These are phyloP conservation scores for Annona squamosa DNA, from an alignment of 164 flowering plant genomes.

Conservation along the genomic window DNA sequence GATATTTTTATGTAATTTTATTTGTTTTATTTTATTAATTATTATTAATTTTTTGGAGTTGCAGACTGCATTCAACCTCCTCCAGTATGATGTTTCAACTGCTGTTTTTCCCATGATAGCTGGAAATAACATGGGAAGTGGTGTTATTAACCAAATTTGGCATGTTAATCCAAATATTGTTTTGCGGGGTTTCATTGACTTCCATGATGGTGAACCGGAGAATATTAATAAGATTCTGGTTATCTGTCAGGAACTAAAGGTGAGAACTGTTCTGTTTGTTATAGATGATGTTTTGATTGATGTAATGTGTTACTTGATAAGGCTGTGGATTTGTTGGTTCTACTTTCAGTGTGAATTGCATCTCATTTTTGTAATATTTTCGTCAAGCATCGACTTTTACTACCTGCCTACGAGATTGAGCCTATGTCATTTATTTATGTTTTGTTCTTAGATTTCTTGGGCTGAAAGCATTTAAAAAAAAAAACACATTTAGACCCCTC, in stretches of 20 bases:
- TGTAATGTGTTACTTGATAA: neutral
- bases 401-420: too few species aligned
- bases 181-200: conserved; percentile 55
- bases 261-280: conserved; percentile 12
- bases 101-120: conserved; percentile 53
- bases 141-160: conserved; percentile 62
- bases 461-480: too few species aligned
- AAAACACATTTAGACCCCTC: too few species aligned
- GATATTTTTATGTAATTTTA: too few species aligned
- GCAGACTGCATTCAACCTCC: conserved; percentile 83
- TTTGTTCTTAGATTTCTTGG: too few species aligned
- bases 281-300: neutral
- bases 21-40: too few species aligned
- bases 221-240: conserved; percentile 45
- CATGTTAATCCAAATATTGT: conserved; percentile 54
- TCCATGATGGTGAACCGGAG: conserved; percentile 37
- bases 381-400: neutral
- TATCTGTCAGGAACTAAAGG: conserved; percentile 77
- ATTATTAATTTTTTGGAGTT: conserved; percentile 1
- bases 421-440: too few species aligned
- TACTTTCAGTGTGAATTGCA: neutral
- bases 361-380: neutral
- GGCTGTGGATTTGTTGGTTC: neutral
- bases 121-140: conserved; percentile 30
- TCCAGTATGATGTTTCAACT: conserved; percentile 66